phyloP scores from a whole-genome alignment of 164 flowering plant genomes.

The Hamamelis virginiana region DNA sequence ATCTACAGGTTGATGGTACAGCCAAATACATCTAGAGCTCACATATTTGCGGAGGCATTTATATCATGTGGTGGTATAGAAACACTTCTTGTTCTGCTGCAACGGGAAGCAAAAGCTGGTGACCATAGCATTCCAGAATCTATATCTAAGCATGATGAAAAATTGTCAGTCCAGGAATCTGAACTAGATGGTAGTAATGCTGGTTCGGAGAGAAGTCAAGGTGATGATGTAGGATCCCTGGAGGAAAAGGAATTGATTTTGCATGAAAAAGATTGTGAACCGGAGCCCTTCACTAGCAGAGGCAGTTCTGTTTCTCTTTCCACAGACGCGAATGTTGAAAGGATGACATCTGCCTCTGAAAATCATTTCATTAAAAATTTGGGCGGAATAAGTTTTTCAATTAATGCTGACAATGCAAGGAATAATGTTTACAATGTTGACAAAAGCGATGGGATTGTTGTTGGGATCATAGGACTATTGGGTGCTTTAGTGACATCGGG shows the following conservation, averaged over 20 bases:
- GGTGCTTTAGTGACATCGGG: slow-evolving; percentile 80
- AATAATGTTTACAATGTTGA: slow-evolving; percentile 90
- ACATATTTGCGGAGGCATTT: slow-evolving; percentile 86
- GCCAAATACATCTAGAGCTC: slow-evolving; percentile 89
- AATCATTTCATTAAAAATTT: slow-evolving; percentile 52
- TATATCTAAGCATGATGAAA: slow-evolving; percentile 22
- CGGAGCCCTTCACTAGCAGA: slow-evolving; percentile 21
- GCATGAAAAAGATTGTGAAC: slow-evolving; percentile 30
- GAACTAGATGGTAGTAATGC: slow-evolving; percentile 19
- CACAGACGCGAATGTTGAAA: slow-evolving; percentile 37
- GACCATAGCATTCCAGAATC: slow-evolving; percentile 42
- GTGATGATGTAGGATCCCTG: slow-evolving; percentile 28
- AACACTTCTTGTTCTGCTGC: slow-evolving; percentile 90
- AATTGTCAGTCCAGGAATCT: slow-evolving; percentile 19
- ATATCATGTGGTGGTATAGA: slow-evolving; percentile 91
- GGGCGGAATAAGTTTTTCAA: slow-evolving; percentile 86
- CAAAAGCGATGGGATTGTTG: slow-evolving; percentile 81
- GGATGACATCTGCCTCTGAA: slow-evolving; percentile 67
- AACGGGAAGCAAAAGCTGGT: slow-evolving; percentile 90
- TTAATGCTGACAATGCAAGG: slow-evolving; percentile 92
- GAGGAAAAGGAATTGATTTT: slow-evolving; percentile 34
- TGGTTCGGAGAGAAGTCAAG: slow-evolving; percentile 24
- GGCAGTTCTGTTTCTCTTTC: slow-evolving; percentile 24
- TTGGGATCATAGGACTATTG: slow-evolving; percentile 71
- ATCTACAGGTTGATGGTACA: slow-evolving; percentile 91